These are phyloP conservation scores for Fusarium miscanthi DNA, from an alignment of 2,329 filamentous ascomycete genomes.

Conservation along the genomic window DNA sequence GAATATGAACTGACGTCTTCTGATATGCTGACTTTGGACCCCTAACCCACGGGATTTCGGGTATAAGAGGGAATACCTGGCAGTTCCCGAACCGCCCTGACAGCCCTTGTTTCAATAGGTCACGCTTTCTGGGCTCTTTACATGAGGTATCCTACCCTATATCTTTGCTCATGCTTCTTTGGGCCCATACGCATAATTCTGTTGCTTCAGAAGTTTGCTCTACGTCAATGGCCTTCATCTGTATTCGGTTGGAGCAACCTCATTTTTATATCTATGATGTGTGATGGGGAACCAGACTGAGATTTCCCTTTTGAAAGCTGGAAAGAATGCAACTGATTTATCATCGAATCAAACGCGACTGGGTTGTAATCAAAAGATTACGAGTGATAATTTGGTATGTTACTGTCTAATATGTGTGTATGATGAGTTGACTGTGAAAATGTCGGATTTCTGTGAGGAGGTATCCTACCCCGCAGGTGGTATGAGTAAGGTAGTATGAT, in stretches of 20 bases:
- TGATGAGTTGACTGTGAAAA: background rate
- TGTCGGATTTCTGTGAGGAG: background rate
- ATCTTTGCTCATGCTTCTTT: background rate
- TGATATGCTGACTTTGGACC: slow-evolving; percentile 4
- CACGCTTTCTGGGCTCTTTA: background rate
- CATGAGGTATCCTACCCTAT: background rate
- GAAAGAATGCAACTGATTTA: too few species aligned
- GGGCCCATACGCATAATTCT: background rate
- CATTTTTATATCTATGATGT: background rate
- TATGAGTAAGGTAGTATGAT: background rate
- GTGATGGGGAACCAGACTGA: background rate
- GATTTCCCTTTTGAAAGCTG: background rate
- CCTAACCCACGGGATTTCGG: slow-evolving; percentile 30
- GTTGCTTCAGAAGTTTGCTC: background rate
- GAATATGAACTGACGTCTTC: background rate
- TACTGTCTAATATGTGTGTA: too few species aligned
- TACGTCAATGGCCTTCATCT: too few species aligned
- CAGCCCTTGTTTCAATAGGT: background rate
- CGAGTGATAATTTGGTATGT: background rate
- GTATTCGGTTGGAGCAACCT: background rate
- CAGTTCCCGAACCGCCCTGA: background rate
- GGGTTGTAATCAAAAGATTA: background rate
- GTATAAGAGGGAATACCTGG: slow-evolving; percentile 19
- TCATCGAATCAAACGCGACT: background rate
- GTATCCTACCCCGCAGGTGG: background rate